Evolutionary conservation across 148 eudicot genomes (phyloP).

Genomic region (Drosera capensis): DNA sequence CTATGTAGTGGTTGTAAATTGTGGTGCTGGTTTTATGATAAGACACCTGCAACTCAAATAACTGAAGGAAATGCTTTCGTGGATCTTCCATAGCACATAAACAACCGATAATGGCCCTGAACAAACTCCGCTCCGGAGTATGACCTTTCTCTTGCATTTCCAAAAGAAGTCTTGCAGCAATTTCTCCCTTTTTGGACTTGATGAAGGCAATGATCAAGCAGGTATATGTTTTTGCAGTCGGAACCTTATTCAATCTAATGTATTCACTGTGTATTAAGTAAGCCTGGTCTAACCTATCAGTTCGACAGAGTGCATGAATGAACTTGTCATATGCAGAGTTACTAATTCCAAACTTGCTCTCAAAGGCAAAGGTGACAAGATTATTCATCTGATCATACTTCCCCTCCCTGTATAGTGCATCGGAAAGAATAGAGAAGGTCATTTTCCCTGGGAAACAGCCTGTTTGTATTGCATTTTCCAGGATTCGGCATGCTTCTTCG

Average conservation of each 20-base stretch:
- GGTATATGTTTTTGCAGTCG: conserved; percentile 27
- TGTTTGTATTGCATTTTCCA: conserved; percentile 35
- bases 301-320: conserved; percentile 50
- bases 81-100: conserved; percentile 39
- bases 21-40: conserved; percentile 11
- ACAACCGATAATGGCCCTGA: conserved; percentile 30
- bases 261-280: conserved; percentile 43
- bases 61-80: conserved; percentile 32
- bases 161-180: conserved; percentile 51
- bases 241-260: conserved; percentile 23
- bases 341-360: conserved; percentile 26
- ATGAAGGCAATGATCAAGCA: conserved; percentile 50
- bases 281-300: conserved; percentile 53
- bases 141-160: conserved; percentile 93
- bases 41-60: conserved; percentile 54
- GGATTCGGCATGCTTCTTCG: conserved; percentile 51
- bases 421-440: conserved; percentile 53
- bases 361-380: conserved; percentile 36
- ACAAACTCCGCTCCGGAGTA: conserved; percentile 21
- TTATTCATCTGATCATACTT: conserved; percentile 70
- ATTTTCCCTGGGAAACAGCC: conserved; percentile 43
- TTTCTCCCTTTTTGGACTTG: conserved; percentile 37
- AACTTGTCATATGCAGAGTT: conserved; percentile 31
- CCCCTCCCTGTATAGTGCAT: conserved; percentile 64
- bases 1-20: conserved; percentile 45